phyloP scores from a whole-genome alignment of 2,329 filamentous ascomycete genomes.

The Nemania sp. region DNA sequence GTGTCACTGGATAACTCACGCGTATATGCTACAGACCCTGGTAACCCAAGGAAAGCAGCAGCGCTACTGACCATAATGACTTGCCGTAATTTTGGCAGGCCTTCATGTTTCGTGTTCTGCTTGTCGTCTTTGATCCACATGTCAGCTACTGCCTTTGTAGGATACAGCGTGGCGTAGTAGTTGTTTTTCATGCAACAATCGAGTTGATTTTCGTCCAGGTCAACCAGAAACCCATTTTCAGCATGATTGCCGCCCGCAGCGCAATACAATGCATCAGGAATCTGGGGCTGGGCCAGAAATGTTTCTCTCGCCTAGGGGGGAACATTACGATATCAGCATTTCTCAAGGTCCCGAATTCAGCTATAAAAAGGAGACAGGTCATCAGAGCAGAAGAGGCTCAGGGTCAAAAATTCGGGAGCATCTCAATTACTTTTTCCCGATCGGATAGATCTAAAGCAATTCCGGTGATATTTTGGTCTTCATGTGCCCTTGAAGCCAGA shows the following conservation, averaged over 20 bases:
- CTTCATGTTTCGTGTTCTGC: no score
- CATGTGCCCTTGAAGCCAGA: not conserved
- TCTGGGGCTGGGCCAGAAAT: conserved; percentile 21
- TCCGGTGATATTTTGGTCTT: not conserved
- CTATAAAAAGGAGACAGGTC: no score
- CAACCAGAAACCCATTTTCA: conserved; percentile 33
- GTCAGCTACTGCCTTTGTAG: conserved; percentile 28
- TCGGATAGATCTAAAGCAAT: not conserved
- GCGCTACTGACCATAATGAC: conserved; percentile 36
- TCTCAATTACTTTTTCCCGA: no score
- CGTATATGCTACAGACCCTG: conserved; percentile 35
- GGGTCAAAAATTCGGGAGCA: no score
- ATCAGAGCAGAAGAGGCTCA: no score
- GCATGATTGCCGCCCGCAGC: conserved; percentile 33
- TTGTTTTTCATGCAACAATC: conserved; percentile 38
- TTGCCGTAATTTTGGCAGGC: conserved; percentile 23
- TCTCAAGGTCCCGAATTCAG: no score
- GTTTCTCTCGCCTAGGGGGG: no score
- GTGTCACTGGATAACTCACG: conserved; percentile 16
- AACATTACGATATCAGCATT: no score
- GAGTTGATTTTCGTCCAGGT: conserved; percentile 28
- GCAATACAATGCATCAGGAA: conserved; percentile 35
- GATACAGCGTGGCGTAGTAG: conserved; percentile 30
- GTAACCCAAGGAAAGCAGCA: conserved; percentile 28
- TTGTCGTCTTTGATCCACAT: conserved; percentile 32